phyloP scores from a whole-genome alignment of 2,329 filamentous ascomycete species.

The Diaporthe sp. region DNA sequence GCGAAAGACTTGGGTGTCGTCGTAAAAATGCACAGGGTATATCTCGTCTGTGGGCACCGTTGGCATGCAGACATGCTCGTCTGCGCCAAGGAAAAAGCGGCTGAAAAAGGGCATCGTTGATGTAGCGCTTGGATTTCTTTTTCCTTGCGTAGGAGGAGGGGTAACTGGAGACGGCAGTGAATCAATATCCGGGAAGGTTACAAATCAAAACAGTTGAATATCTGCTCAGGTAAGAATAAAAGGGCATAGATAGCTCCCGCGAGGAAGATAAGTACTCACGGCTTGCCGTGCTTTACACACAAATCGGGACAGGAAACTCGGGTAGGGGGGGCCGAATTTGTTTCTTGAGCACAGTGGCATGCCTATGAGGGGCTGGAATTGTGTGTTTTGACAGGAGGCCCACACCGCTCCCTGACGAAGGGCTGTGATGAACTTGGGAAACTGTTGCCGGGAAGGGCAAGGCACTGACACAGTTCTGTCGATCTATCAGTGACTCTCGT shows the following conservation, averaged over 20 bases:
- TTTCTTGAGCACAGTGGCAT: not conserved
- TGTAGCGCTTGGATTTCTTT: not conserved
- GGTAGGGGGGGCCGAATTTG: not conserved
- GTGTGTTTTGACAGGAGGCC: not conserved
- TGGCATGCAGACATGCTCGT: not conserved
- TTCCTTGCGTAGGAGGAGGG: not conserved
- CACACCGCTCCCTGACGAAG: not conserved
- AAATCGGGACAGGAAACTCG: not conserved
- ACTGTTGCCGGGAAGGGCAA: not conserved
- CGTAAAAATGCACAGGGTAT: conserved; percentile 46
- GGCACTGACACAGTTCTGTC: not conserved
- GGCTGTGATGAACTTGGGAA: not conserved
- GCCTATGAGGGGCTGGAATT: not conserved
- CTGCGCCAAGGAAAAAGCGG: not conserved
- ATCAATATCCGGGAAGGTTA: not conserved
- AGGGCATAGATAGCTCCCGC: not conserved
- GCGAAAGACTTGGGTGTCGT: conserved; percentile 45
- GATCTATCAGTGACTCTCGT: conserved; percentile 8
- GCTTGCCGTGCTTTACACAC: not conserved
- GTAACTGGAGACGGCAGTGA: not conserved
- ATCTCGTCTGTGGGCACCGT: conserved; percentile 36
- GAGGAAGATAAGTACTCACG: not conserved
- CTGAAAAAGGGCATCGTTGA: conserved; percentile 1
- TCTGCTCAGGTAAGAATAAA: not conserved
- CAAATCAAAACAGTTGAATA: not conserved